Evolutionary conservation across 257 asterid genomes (phyloP), one percentile per base, ranked within the genome.

Genomic region (Eustoma russellianum): DNA sequence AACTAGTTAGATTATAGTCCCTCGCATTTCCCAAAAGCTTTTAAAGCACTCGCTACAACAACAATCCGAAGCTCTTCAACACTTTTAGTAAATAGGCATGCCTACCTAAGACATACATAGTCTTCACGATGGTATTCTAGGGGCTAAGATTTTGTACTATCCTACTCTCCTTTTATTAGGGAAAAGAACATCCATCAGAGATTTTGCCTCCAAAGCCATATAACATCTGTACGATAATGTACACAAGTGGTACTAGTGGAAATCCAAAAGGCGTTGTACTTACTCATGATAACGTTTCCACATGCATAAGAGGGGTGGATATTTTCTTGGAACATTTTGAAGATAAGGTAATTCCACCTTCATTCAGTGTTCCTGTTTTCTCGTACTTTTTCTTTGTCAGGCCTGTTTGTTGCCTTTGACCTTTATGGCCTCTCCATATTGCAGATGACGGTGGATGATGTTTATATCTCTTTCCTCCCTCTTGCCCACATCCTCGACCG

Each of bases 401-500:
- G 30, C 30, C 30, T 24, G 30, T 41, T 46, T 17, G 51, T 46
- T 57, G 15, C 53, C 33, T 28, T 33, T 41, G 33, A 15, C 24
- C 28, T 57, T 15, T 33, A 11, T 34, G 13, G 16, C 9, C 5
- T 7, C 12, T 35, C 35, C 15, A 0, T 28, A 57, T 30, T 17
- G n/a, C 61, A 91, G 98, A 91, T 91, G 98, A 80, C 98, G 5
- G 81, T 66, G 59, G 79, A 87, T 53, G 98, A 91, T 65, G 96
- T 91, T 51, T 91, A 91, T 72, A 91, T 91, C 78, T 91, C 98
- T 5, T 91, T 91, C 74, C 78, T 91, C 14, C 98, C 98, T 48
- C 95, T 91, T 33, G 98, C 98, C 60, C 98, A 91, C 80, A 79
- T 91, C 71, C 98, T 91, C 69, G 98, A 91, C 65, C 94, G 95